Conservation (phyloP, 306 rosid genomes). For the Mucuna pruriens region DNA sequence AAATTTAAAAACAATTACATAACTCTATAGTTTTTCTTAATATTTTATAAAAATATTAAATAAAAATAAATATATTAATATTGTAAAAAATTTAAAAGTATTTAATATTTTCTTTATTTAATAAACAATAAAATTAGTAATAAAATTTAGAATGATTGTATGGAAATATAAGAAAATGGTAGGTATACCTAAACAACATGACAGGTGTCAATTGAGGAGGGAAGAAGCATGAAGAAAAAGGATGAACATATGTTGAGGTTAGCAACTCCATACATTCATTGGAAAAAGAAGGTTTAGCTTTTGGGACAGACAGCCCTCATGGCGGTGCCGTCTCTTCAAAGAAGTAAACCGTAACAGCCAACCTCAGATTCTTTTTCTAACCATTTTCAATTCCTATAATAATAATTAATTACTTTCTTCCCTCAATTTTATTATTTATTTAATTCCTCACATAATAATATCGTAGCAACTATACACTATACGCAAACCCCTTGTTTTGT, state of each 20-base stretch:
- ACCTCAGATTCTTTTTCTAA: slow-evolving; percentile 27
- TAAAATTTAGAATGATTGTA: too few species aligned
- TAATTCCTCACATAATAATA: not conserved
- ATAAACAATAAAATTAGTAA: too few species aligned
- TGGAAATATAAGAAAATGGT: not conserved
- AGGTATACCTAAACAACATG: not conserved
- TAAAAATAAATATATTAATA: too few species aligned
- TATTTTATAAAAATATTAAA: too few species aligned
- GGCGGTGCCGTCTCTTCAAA: slow-evolving; percentile 48
- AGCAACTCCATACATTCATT: not conserved
- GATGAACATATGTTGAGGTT: not conserved
- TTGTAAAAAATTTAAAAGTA: too few species aligned
- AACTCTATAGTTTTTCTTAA: too few species aligned
- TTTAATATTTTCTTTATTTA: too few species aligned
- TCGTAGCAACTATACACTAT: not conserved
- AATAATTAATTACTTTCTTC: not conserved
- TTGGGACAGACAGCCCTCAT: slow-evolving; percentile 19
- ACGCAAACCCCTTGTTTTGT: not conserved
- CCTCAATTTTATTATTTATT: not conserved
- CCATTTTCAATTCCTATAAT: slow-evolving; percentile 26
- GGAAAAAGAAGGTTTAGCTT: slow-evolving; percentile 32
- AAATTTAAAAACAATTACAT: too few species aligned
- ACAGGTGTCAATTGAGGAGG: not conserved
- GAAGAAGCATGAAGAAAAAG: not conserved
- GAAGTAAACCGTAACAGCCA: slow-evolving; percentile 23